Percentiles rank a stretch among this genome's conserved stretches.
Conservation (phyloP, 106 monocot species). For the Dendrobium officinale region DNA sequence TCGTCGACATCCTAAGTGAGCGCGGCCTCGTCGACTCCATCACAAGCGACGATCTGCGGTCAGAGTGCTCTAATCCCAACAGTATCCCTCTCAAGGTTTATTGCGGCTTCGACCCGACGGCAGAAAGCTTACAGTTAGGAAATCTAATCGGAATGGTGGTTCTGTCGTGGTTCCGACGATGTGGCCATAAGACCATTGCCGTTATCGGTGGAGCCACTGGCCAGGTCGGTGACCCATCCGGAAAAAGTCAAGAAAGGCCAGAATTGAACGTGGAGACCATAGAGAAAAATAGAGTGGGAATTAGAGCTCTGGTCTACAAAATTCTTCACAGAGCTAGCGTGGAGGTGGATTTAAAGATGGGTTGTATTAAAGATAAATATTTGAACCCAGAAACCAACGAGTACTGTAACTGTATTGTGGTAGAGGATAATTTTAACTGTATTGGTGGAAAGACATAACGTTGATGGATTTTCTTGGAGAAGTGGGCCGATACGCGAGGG, state of each 20-base stretch:
- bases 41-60: too few relatives aligned
- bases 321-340: slow-evolving; percentile 26
- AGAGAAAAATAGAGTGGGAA: slow-evolving; percentile 41
- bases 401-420: slow-evolving; percentile 14
- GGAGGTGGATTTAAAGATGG: not conserved
- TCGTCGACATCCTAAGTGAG: too few relatives aligned
- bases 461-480: slow-evolving; percentile 26
- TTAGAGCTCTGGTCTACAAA: slow-evolving; percentile 25
- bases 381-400: slow-evolving; percentile 7
- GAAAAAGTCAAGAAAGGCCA: slow-evolving; percentile 71
- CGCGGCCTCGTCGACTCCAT: too few relatives aligned
- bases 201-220: slow-evolving; percentile 85
- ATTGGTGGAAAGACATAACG: slow-evolving; percentile 75
- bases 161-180: slow-evolving; percentile 78
- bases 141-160: slow-evolving; percentile 80
- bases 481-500: slow-evolving; percentile 60
- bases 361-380: slow-evolving; percentile 8
- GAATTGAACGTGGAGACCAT: slow-evolving; percentile 53
- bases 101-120: too few relatives aligned
- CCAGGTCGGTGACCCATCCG: slow-evolving; percentile 85
- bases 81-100: too few relatives aligned
- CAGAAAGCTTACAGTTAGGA: not conserved
- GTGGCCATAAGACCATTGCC: slow-evolving; percentile 62
- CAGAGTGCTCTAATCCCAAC: too few relatives aligned
- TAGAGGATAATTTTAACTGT: slow-evolving; percentile 63